A percentile compares a stretch with the other conserved stretches of the same genome.
Evolutionary conservation across 176 grass and related monocot species (phyloP).

Genomic region (Raddia guianensis): DNA sequence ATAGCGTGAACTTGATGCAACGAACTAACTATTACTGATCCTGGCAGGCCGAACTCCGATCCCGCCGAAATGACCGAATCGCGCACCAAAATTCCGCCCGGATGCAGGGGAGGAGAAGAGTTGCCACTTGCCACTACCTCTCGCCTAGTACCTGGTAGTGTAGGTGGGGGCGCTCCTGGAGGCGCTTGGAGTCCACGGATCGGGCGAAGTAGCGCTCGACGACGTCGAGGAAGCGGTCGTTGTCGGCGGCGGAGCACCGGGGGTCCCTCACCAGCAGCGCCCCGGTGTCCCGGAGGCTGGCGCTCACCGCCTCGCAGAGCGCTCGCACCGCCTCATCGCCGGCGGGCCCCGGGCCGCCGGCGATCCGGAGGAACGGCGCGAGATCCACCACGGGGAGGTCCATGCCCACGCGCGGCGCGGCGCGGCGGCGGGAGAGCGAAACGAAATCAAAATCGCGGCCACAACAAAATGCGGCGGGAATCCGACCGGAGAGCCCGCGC

Average conservation of each 20-base stretch:
- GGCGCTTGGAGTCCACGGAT: slow-evolving; percentile 80
- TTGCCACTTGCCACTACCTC: background rate
- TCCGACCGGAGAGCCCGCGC: background rate
- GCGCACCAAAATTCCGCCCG: background rate
- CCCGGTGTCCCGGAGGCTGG: slow-evolving; percentile 79
- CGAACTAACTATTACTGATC: background rate
- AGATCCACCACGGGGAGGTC: slow-evolving; percentile 94
- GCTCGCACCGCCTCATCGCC: slow-evolving; percentile 48
- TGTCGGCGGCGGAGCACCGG: slow-evolving; percentile 82
- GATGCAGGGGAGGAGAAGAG: background rate
- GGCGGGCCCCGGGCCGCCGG: slow-evolving; percentile 16
- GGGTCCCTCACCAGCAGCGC: slow-evolving; percentile 95
- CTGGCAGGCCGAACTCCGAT: background rate
- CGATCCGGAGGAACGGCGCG: slow-evolving; percentile 61
- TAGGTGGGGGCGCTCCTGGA: slow-evolving; percentile 85
- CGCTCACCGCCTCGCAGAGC: slow-evolving; percentile 81
- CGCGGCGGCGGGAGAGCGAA: slow-evolving; percentile 52
- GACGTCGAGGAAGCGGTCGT: slow-evolving; percentile 92
- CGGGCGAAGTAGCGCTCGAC: slow-evolving; percentile 88
- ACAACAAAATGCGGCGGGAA: background rate
- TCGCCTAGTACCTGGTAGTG: slow-evolving; percentile 65
- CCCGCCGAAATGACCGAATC: slow-evolving; percentile 4
- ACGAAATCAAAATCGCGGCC: slow-evolving; percentile 18
- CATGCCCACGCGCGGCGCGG: slow-evolving; percentile 66
- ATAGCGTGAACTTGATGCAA: background rate